phyloP scores from a whole-genome alignment of 176 grass and related monocot genomes.

The Phoenix dactylifera region DNA sequence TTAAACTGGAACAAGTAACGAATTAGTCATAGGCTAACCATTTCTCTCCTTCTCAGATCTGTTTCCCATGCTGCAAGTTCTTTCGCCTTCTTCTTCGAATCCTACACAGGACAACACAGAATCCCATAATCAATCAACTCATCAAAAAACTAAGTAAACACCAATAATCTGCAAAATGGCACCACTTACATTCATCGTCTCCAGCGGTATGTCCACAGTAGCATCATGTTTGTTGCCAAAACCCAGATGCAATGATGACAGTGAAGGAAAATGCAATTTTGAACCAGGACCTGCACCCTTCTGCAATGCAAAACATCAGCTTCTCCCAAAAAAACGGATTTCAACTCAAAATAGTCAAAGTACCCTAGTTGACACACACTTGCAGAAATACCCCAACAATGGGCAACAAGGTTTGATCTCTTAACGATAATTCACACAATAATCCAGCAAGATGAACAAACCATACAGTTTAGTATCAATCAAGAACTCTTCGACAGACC shows the following conservation, averaged over 20 bases:
- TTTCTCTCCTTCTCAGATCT: conserved; percentile 67
- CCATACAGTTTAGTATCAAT: too few relatives aligned
- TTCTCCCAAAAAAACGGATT: background rate
- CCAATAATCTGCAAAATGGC: background rate
- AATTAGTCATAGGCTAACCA: conserved; percentile 26
- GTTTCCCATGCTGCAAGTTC: conserved; percentile 71
- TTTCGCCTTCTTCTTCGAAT: conserved; percentile 55
- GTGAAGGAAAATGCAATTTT: conserved; percentile 39
- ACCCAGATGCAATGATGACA: conserved; percentile 33
- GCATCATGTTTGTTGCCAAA: conserved; percentile 50
- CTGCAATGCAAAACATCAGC: conserved; percentile 26
- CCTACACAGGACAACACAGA: conserved; percentile 17
- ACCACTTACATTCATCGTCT: conserved; percentile 52
- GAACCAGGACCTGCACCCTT: conserved; percentile 41
- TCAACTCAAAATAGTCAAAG: too few relatives aligned
- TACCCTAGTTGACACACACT: too few relatives aligned
- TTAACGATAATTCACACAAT: too few relatives aligned
- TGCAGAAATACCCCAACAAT: too few relatives aligned
- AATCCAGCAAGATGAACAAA: too few relatives aligned
- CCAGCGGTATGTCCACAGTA: conserved; percentile 56
- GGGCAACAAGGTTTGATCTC: too few relatives aligned
- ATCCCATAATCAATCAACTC: too few relatives aligned
- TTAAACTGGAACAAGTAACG: too few relatives aligned
- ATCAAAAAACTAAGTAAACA: background rate
- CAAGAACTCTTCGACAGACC: too few relatives aligned